Percentiles rank a stretch among this genome's conserved stretches.
These are phyloP conservation scores for Epichloe gansuensis DNA, from an alignment of 2,329 filamentous ascomycete genomes.

Conservation along the genomic window DNA sequence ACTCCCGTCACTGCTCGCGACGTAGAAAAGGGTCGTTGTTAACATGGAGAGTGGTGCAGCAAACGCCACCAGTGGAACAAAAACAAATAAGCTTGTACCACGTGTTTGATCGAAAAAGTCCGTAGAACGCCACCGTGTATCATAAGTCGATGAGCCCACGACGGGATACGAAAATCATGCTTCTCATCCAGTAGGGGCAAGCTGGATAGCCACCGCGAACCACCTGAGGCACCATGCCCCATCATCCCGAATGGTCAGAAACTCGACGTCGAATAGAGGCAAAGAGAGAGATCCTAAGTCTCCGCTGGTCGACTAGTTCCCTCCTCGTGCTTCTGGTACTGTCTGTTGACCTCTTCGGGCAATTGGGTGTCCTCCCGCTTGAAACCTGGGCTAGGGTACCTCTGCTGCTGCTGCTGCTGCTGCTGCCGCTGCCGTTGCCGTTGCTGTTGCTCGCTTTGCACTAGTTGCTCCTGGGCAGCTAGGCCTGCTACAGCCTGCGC, in stretches of 20 bases:
- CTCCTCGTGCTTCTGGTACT: conserved; percentile 34
- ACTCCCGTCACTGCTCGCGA: too few relatives aligned
- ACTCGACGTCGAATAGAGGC: not conserved
- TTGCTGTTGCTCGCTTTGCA: conserved; percentile 20
- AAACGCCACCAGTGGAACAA: not conserved
- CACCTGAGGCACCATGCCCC: not conserved
- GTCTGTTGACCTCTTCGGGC: conserved; percentile 41
- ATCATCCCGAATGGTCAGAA: not conserved
- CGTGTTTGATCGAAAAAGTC: not conserved
- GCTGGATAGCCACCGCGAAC: too few relatives aligned
- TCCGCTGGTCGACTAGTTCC: conserved; percentile 9
- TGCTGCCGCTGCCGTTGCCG: not conserved
- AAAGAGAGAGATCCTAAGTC: conserved; percentile 9
- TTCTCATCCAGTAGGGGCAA: not conserved
- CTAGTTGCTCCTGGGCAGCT: conserved; percentile 28
- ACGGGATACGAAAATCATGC: not conserved
- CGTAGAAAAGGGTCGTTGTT: too few relatives aligned
- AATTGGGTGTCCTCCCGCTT: conserved; percentile 33
- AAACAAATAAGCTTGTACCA: too few relatives aligned
- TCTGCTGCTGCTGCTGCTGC: not conserved
- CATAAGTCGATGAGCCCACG: not conserved
- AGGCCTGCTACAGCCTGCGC: conserved; percentile 35
- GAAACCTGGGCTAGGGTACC: conserved; percentile 18
- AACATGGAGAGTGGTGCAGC: not conserved
- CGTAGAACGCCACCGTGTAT: not conserved